Evolutionary conservation across 192 early-diverging fungal genomes (phyloP).

Genomic region (Coemansia sp.): DNA sequence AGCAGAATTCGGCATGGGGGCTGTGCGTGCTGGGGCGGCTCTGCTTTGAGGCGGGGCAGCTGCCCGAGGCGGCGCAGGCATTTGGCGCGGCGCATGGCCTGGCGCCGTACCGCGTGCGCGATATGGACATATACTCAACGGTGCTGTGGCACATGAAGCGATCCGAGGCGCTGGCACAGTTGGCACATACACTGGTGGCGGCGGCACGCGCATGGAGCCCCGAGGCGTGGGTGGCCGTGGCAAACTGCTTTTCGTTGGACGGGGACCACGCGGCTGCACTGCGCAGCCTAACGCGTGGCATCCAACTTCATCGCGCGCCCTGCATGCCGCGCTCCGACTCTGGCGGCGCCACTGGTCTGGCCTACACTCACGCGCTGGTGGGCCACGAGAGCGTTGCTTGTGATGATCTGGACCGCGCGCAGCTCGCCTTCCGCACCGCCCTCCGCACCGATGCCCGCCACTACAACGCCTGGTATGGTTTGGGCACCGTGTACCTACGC

Average conservation of each 20-base stretch:
- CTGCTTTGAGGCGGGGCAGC: slow-evolving; percentile 54
- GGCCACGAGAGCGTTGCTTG: slow-evolving; percentile 77
- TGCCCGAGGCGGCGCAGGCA: slow-evolving; percentile 55
- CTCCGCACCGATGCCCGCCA: slow-evolving; percentile 68
- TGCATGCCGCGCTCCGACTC: slow-evolving; percentile 31
- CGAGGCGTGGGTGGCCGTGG: slow-evolving; percentile 77
- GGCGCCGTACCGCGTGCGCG: slow-evolving; percentile 68
- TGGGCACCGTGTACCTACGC: slow-evolving; percentile 67
- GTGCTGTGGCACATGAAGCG: slow-evolving; percentile 80
- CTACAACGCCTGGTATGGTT: slow-evolving; percentile 84
- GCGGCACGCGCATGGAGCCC: slow-evolving; percentile 61
- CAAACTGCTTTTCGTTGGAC: slow-evolving; percentile 69
- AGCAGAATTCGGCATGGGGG: slow-evolving; percentile 38
- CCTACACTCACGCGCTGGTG: slow-evolving; percentile 78
- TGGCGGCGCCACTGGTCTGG: slow-evolving; percentile 29
- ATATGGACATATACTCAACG: slow-evolving; percentile 84
- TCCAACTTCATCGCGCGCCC: slow-evolving; percentile 50
- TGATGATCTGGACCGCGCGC: slow-evolving; percentile 73
- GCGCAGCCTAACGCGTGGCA: slow-evolving; percentile 70
- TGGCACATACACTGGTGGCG: slow-evolving; percentile 72
- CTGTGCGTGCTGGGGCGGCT: slow-evolving; percentile 50
- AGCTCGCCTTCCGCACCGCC: slow-evolving; percentile 67
- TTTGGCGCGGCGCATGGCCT: slow-evolving; percentile 55
- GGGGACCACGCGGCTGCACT: slow-evolving; percentile 73
- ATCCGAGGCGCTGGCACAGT: slow-evolving; percentile 63